phyloP scores from a whole-genome alignment of 2,329 filamentous ascomycete species.

The Calonectria ilicicola region DNA sequence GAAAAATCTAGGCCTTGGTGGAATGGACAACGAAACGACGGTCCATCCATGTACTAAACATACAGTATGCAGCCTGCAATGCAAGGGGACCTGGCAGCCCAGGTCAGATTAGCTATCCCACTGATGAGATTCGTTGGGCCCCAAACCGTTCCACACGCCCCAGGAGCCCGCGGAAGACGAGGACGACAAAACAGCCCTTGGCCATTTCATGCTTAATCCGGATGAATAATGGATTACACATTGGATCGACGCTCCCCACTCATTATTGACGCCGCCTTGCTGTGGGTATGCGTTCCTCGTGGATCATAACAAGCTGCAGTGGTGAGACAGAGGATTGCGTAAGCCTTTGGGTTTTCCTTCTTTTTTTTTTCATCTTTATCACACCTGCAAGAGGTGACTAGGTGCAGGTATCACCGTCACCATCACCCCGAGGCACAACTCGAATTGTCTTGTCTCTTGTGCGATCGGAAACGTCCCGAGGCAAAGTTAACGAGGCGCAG shows the following conservation, averaged over 20 bases:
- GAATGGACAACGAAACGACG: not conserved
- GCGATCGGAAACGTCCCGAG: not conserved
- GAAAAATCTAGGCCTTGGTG: not conserved
- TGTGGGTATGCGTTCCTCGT: conserved; percentile 8
- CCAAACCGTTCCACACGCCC: not conserved
- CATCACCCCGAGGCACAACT: not conserved
- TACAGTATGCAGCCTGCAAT: not conserved
- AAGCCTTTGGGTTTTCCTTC: not conserved
- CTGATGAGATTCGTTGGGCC: not conserved
- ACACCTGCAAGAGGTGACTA: not conserved
- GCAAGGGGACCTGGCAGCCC: conserved; percentile 4
- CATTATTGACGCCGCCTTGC: not conserved
- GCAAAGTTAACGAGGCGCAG: not conserved
- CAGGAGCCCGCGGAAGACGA: not conserved
- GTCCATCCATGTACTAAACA: not conserved
- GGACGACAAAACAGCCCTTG: not conserved
- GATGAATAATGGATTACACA: conserved; percentile 10
- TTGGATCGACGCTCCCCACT: not conserved
- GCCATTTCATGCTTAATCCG: conserved; percentile 18
- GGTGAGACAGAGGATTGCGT: conserved; percentile 17
- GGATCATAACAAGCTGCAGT: conserved; percentile 5
- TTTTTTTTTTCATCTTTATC: not conserved
- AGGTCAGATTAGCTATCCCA: not conserved
- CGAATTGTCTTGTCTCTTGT: not conserved
- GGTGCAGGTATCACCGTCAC: not conserved